A percentile compares a stretch with the other conserved stretches of the same genome.
These are phyloP conservation scores for Paraleonurus japonicus DNA, from an alignment of 257 asterid species.

Conservation along the genomic window DNA sequence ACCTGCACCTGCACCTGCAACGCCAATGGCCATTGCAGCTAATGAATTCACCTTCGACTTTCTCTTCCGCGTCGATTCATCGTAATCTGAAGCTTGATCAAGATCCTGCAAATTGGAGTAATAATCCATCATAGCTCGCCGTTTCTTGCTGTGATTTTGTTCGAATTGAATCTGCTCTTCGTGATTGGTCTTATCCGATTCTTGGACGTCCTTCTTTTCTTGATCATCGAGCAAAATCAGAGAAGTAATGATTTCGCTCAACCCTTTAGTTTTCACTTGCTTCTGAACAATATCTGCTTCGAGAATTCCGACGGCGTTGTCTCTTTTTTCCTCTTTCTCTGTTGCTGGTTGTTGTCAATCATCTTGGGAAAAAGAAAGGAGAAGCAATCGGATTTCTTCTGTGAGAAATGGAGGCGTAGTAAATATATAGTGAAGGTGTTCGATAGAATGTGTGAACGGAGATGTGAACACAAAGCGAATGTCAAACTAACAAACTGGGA, in stretches of 20 bases:
- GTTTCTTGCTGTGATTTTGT: slow-evolving; percentile 43
- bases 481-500: slow-evolving; percentile 37
- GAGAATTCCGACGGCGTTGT: slow-evolving; percentile 8
- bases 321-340: slow-evolving; percentile 48
- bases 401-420: background rate
- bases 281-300: slow-evolving; percentile 26
- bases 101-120: slow-evolving; percentile 47
- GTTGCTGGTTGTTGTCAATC: slow-evolving; percentile 42
- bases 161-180: slow-evolving; percentile 56
- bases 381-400: slow-evolving; percentile 10
- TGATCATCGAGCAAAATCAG: slow-evolving; percentile 75
- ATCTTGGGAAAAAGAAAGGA: slow-evolving; percentile 28
- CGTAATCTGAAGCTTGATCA: slow-evolving; percentile 36
- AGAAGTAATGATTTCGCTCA: slow-evolving; percentile 78
- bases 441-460: slow-evolving; percentile 42
- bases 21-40: slow-evolving; percentile 36
- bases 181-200: slow-evolving; percentile 32
- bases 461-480: slow-evolving; percentile 45
- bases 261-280: slow-evolving; percentile 66
- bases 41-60: slow-evolving; percentile 42
- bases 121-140: slow-evolving; percentile 57
- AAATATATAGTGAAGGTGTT: slow-evolving; percentile 36
- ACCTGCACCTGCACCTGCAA: slow-evolving; percentile 6
- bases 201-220: slow-evolving; percentile 55
- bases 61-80: slow-evolving; percentile 47